Evolutionary conservation across 371 early-diverging fungal species (phyloP), one percentile per base, ranked within the genome.

Genomic region (Umbelopsis sp.): DNA sequence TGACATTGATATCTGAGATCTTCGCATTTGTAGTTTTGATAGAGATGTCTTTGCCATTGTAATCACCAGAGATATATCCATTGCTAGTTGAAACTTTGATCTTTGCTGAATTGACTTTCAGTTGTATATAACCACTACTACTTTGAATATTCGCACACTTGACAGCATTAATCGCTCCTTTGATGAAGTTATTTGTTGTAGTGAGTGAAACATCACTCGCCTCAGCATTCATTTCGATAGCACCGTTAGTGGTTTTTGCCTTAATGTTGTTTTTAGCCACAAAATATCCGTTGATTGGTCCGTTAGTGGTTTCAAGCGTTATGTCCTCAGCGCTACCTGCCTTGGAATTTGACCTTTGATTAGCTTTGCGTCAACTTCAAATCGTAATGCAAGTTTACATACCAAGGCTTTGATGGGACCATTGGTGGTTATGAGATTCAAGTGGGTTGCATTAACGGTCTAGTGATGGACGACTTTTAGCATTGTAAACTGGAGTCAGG

Each of bases 181-280:
- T 69, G 68, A 20, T 70, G 52, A 16, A 29, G 35, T 35, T 35
- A 18, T 57, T 57, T 14, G 57, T 35, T 1, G 57, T 57, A 10
- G 57, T 57, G 5, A 57, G 4, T 35, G 18, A 16, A 14, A 35
- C n/a, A 35, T 57, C 29, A 44, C 50, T 50, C 3, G 65, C 45
- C 4, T 50, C 41, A 20, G 63, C 46, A 7, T 44, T 25, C 14
- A 69, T 29, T 1, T 44, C 53, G 22, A 71, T 44, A 1, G 67
- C 65, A 20, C 62, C 73, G 46, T 73, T 72, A 53, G 69, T 44
- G 14, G 73, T 69, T 16, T 69, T 57, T 41, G 72, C 12, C 1
- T 63, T 46, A 24, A 76, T 63, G 9, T 45, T 22, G 32, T 70
- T 62, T 48, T 44, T 65, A 5, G 62, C 66, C 18, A 65, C 62